Evolutionary conservation across 352 stramenopile species (phyloP).

Genomic region (Pythium myriotylum): DNA sequence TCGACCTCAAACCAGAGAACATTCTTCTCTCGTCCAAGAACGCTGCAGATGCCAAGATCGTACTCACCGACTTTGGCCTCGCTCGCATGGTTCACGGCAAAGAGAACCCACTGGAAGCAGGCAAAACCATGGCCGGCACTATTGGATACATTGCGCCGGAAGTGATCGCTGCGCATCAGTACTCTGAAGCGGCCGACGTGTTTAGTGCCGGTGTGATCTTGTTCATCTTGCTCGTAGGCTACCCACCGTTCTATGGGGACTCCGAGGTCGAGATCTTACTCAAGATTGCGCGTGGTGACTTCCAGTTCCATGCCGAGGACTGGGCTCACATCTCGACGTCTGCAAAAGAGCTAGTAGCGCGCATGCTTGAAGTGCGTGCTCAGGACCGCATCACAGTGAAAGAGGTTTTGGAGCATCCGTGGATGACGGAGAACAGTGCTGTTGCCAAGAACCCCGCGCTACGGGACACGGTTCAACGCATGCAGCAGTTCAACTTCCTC

Average conservation of each 20-base stretch:
- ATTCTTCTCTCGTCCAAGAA: conserved; percentile 66
- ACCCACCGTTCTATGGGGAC: conserved; percentile 75
- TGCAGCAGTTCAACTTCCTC: conserved; percentile 81
- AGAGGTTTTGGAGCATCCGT: conserved; percentile 64
- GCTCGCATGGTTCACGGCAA: conserved; percentile 78
- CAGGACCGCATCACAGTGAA: conserved; percentile 75
- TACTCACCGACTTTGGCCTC: conserved; percentile 79
- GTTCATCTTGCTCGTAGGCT: conserved; percentile 79
- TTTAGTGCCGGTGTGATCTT: conserved; percentile 84
- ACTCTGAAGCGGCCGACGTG: conserved; percentile 70
- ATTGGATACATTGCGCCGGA: conserved; percentile 83
- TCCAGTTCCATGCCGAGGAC: conserved; percentile 65
- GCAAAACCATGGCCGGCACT: conserved; percentile 71
- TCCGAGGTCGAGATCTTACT: conserved; percentile 77
- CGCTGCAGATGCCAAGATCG: conserved; percentile 52
- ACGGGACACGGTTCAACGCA: conserved; percentile 42
- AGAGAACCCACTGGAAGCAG: conserved; percentile 58
- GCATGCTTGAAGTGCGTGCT: conserved; percentile 74
- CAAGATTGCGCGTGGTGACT: conserved; percentile 77
- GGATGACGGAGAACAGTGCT: conserved; percentile 41
- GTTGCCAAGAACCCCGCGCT: conserved; percentile 35
- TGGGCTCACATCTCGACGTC: conserved; percentile 58
- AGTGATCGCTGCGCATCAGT: conserved; percentile 66
- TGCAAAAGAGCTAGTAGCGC: conserved; percentile 68
- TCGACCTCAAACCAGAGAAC: conserved; percentile 85